Conservation (phyloP, 768 basidiomycete genomes). For the Mycena vitilis region DNA sequence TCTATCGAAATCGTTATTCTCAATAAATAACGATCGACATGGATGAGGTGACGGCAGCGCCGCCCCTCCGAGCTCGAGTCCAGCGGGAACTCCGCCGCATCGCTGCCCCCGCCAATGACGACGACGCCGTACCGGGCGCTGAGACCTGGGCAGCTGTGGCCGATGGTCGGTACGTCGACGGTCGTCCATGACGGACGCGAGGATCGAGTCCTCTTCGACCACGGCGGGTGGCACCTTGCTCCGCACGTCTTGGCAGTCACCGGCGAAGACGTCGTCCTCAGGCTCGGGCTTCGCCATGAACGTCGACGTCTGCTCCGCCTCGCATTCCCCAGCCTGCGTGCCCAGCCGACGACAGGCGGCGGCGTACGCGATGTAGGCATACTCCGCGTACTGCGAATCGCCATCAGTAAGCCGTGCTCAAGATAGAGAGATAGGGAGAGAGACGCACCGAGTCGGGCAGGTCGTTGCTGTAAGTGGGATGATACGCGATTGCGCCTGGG, state of each 20-base stretch:
- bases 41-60: slow-evolving; percentile 11
- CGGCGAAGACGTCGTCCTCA: slow-evolving; percentile 79
- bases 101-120: neutral
- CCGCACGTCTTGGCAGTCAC: slow-evolving; percentile 56
- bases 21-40: too few species aligned
- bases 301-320: slow-evolving; percentile 49
- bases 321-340: slow-evolving; percentile 29
- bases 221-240: slow-evolving; percentile 49
- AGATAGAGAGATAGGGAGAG: neutral
- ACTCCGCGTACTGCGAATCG: slow-evolving; percentile 65
- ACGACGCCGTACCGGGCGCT: neutral
- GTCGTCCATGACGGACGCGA: slow-evolving; percentile 31
- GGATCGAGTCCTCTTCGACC: slow-evolving; percentile 52
- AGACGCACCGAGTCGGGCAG: slow-evolving; percentile 68
- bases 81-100: slow-evolving; percentile 6
- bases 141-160: slow-evolving; percentile 24
- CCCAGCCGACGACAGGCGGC: too few species aligned
- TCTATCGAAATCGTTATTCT: too few species aligned
- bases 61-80: slow-evolving; percentile 30
- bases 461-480: too few species aligned
- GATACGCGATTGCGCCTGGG: too few species aligned
- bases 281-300: slow-evolving; percentile 73
- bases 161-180: too few species aligned
- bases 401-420: slow-evolving; percentile 6
- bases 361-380: too few species aligned